Evolutionary conservation across 192 early-diverging fungal species (phyloP).

Genomic region (Entomortierella parvispora): DNA sequence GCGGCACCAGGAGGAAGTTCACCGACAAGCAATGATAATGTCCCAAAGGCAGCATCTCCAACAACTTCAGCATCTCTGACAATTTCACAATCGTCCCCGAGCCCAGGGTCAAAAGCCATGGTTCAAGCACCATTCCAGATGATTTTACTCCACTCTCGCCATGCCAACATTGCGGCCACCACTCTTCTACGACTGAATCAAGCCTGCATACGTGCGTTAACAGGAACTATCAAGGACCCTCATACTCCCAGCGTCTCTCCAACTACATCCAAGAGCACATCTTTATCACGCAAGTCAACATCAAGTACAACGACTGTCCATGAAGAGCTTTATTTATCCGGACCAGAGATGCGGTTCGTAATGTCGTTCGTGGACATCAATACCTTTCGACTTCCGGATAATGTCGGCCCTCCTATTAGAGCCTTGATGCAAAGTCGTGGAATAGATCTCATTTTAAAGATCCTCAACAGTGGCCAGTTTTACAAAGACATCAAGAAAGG

Average conservation of each 20-base stretch:
- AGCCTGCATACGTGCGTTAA: slow-evolving; percentile 7
- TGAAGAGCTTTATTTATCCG: slow-evolving; percentile 45
- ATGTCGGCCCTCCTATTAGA: slow-evolving; percentile 17
- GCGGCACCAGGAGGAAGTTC: not conserved
- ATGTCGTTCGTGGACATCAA: slow-evolving; percentile 47
- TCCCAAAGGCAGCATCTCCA: not conserved
- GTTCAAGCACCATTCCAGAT: slow-evolving; percentile 45
- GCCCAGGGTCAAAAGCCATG: slow-evolving; percentile 11
- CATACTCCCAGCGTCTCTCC: not conserved
- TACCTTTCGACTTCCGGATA: slow-evolving; percentile 35
- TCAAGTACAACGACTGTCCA: not conserved
- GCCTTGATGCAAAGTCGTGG: slow-evolving; percentile 22
- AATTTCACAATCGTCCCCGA: not conserved
- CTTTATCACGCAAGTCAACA: slow-evolving; percentile 2
- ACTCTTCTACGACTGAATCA: slow-evolving; percentile 11
- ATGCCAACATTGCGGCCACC: slow-evolving; percentile 11
- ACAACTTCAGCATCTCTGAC: not conserved
- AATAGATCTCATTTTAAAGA: slow-evolving; percentile 18
- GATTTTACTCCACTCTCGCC: slow-evolving; percentile 34
- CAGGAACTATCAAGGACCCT: slow-evolving; percentile 8
- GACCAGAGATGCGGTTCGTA: slow-evolving; percentile 44
- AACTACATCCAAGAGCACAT: not conserved
- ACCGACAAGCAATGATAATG: not conserved
- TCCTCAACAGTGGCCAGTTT: slow-evolving; percentile 37
- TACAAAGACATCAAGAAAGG: slow-evolving; percentile 45